Conservation (phyloP, 2,329 filamentous ascomycete genomes). For the Colletotrichum eleusines region DNA sequence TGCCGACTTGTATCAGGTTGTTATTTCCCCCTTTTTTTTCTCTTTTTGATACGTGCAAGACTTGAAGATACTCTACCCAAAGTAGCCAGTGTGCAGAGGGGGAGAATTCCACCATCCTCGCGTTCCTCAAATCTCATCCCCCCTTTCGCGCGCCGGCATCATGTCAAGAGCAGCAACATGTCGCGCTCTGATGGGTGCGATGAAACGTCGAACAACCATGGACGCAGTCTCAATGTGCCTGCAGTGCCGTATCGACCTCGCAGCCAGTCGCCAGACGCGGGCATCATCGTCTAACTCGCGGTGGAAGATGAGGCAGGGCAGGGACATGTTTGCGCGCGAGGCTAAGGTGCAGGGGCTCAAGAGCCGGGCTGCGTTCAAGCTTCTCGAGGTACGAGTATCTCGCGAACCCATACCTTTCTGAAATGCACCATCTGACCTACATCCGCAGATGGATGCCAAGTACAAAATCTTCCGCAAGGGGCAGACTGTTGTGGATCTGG, state of each 20-base stretch:
- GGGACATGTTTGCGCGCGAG: conserved; percentile 78
- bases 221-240: background rate
- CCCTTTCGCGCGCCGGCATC: too few species aligned
- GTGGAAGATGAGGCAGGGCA: conserved; percentile 85
- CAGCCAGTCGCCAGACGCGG: conserved; percentile 12
- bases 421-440: conserved; percentile 14
- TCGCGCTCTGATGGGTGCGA: conserved; percentile 10
- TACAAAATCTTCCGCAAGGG: conserved; percentile 82
- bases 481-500: conserved; percentile 91
- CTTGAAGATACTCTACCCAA: background rate
- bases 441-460: conserved; percentile 80
- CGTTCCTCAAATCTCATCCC: background rate
- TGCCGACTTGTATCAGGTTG: background rate
- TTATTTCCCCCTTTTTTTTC: background rate
- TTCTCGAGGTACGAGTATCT: conserved; percentile 76
- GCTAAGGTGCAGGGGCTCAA: conserved; percentile 86
- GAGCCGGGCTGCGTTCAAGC: conserved; percentile 92
- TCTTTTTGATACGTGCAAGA: too few species aligned
- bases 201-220: background rate
- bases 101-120: background rate
- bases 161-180: conserved; percentile 20
- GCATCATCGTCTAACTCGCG: conserved; percentile 72
- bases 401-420: background rate
- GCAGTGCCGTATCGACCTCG: background rate
- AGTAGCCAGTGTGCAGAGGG: too few species aligned